Base-by-base conservation (phyloP, 2,329 filamentous ascomycete species). In the Pseudopithomyces maydicus region DNA sequence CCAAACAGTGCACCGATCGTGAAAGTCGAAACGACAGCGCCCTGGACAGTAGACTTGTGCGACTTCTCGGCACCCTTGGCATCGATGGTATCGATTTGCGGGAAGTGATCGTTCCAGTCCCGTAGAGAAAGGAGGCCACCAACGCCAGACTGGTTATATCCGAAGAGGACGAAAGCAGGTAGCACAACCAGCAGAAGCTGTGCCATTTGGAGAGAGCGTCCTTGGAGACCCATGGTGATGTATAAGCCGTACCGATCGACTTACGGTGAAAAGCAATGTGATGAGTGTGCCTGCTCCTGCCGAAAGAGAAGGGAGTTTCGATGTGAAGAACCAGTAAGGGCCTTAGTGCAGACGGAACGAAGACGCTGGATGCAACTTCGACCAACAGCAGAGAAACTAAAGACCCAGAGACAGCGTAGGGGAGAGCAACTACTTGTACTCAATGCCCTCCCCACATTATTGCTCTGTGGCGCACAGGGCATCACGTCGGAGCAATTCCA, bases 101-200 rank as follows among this genome's bases (percentile, higher is more conserved):
- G 82, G 60, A 84, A 83, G 55, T 77, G 75, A 55, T 77, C 68
- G 43, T 75, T 72, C 74, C 75, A 78, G 56, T 74, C 73, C 8
- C 62, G 55, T 1, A 77, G 67, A 54, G 79, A 71, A 56, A 79
- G 64, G n/a, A 83, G 71, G 14, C 81, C 80, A 43, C 81, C 81
- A n/a, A 80, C 74, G 45, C 79, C 79, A 47, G 79, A 78, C 63
- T 83, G 80, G 65, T 84, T 83, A 73, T 83, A 84, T 51, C 82
- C 81, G 61, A 81, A 83, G 46, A 81, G 72, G 52, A 82, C 77
- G 57, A 82, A 82, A 17, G 77, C 68, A 6, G 76, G 76, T 44
- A 74, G 56, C 52, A 77, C 75, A 36, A 78, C 71, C 43, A 77
- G 65, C 58, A 75, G 50, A 22, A 77, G 72, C 63, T 77, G 72